phyloP scores from a whole-genome alignment of 2,329 filamentous ascomycete genomes.

The Beauveria scarabaeidicola region DNA sequence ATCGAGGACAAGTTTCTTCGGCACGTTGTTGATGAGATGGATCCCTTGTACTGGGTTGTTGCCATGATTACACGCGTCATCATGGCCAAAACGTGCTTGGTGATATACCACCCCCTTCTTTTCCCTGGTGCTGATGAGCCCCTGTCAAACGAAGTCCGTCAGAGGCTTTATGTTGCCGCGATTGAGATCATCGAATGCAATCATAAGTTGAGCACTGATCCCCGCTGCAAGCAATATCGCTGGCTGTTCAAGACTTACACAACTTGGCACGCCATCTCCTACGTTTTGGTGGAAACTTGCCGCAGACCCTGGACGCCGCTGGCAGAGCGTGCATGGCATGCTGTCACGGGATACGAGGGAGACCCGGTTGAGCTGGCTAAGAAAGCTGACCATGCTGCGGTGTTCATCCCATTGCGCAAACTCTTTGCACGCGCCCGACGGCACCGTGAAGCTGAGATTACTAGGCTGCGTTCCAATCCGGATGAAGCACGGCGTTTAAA shows the following conservation, averaged over 20 bases:
- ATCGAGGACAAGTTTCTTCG: conserved; percentile 47
- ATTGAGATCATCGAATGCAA: conserved; percentile 67
- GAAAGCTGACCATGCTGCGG: conserved; percentile 36
- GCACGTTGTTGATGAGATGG: conserved; percentile 38
- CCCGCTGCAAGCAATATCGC: conserved; percentile 34
- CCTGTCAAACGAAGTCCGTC: conserved; percentile 53
- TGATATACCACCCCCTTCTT: conserved; percentile 67
- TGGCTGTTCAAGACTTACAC: conserved; percentile 45
- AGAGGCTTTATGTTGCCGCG: conserved; percentile 62
- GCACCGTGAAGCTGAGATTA: conserved; percentile 43
- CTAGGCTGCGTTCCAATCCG: conserved; percentile 38
- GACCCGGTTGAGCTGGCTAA: conserved; percentile 36
- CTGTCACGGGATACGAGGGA: conserved; percentile 31
- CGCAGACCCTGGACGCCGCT: conserved; percentile 41
- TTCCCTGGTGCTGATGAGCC: conserved; percentile 47
- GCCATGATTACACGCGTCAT: conserved; percentile 62
- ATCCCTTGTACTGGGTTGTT: conserved; percentile 58
- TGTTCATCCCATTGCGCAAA: conserved; percentile 46
- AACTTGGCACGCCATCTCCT: conserved; percentile 44
- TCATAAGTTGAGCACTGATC: conserved; percentile 55
- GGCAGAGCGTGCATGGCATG: conserved; percentile 42
- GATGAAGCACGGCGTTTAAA: conserved; percentile 43
- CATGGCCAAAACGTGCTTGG: conserved; percentile 69
- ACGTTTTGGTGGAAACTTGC: conserved; percentile 37
- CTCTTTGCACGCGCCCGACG: conserved; percentile 44